Percentiles rank a stretch among this genome's conserved stretches.
Evolutionary conservation across 352 stramenopile genomes (phyloP).

Genomic region (Labyrinthula sp.): DNA sequence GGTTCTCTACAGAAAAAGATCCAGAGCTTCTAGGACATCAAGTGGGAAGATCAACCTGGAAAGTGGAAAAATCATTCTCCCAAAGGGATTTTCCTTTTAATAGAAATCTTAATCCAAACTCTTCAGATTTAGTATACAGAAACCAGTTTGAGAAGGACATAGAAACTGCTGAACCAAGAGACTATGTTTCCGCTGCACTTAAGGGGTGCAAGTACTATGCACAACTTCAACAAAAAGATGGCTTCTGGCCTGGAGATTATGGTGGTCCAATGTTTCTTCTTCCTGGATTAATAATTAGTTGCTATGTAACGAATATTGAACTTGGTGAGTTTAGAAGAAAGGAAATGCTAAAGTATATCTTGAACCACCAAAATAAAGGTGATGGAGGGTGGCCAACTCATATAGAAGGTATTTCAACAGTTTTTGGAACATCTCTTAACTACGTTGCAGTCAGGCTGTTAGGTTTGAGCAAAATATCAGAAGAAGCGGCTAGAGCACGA

Average conservation of each 20-base stretch:
- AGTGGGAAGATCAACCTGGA: no score
- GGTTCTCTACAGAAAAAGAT: no score
- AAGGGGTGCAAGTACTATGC: constrained; percentile 44
- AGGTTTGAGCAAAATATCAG: constrained; percentile 36
- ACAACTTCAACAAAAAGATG: constrained; percentile 58
- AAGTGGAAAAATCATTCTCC: no score
- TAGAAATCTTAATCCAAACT: constrained; percentile 12
- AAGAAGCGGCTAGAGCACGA: constrained; percentile 30
- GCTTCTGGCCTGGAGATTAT: constrained; percentile 66
- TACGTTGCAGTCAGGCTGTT: constrained; percentile 58
- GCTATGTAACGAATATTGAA: constrained; percentile 40
- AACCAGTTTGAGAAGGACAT: constrained; percentile 2
- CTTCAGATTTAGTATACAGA: constrained; percentile 13
- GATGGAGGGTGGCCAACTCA: constrained; percentile 71
- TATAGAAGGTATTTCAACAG: constrained; percentile 63
- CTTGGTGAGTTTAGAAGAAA: constrained; percentile 32
- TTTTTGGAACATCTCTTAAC: constrained; percentile 62
- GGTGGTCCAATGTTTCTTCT: constrained; percentile 67
- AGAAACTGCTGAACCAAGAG: constrained; percentile 1
- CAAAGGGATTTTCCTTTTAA: constrained; percentile 13
- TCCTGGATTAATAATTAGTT: constrained; percentile 54
- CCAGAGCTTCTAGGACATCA: no score
- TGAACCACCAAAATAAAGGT: constrained; percentile 52
- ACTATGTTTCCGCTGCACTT: constrained; percentile 7
- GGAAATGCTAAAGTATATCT: constrained; percentile 49